phyloP scores from a whole-genome alignment of 352 stramenopile species.

The Hyphochytrium catenoides region DNA sequence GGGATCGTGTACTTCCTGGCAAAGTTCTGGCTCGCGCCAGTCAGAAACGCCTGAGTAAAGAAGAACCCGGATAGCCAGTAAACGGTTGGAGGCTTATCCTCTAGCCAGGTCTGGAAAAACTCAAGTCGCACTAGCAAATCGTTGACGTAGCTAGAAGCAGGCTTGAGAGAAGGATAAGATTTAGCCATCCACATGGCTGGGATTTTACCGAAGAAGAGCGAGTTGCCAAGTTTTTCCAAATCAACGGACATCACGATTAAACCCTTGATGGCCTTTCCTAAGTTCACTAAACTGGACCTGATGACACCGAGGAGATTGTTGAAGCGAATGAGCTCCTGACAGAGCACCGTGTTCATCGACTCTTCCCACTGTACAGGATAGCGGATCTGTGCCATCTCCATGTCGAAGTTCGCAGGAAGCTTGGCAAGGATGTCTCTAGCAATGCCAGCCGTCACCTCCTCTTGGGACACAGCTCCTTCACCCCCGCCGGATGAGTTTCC shows the following conservation, averaged over 20 bases:
- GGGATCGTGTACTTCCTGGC: slow-evolving; percentile 69
- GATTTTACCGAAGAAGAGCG: slow-evolving; percentile 74
- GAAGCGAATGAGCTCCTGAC: slow-evolving; percentile 77
- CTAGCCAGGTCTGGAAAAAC: slow-evolving; percentile 71
- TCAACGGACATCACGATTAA: slow-evolving; percentile 78
- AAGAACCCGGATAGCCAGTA: slow-evolving; percentile 89
- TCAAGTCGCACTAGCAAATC: slow-evolving; percentile 68
- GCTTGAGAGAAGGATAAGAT: slow-evolving; percentile 80
- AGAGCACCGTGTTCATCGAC: slow-evolving; percentile 79
- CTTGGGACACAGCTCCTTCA: slow-evolving; percentile 30
- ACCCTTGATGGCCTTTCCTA: slow-evolving; percentile 70
- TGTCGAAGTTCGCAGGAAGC: slow-evolving; percentile 71
- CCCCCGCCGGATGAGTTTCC: slow-evolving; percentile 23
- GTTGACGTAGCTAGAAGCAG: slow-evolving; percentile 60
- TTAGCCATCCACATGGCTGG: slow-evolving; percentile 59
- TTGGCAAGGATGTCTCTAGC: slow-evolving; percentile 57
- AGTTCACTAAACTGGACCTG: slow-evolving; percentile 41
- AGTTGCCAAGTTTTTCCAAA: slow-evolving; percentile 73
- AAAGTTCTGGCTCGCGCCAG: slow-evolving; percentile 78
- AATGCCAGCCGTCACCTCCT: slow-evolving; percentile 61
- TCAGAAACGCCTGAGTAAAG: slow-evolving; percentile 87
- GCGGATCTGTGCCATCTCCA: slow-evolving; percentile 68
- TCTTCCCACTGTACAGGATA: slow-evolving; percentile 75
- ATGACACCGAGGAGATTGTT: slow-evolving; percentile 75
- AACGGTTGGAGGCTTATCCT: slow-evolving; percentile 51